Base-by-base conservation (phyloP, 1,284 basidiomycete species). In the Cutaneotrichosporon arboriforme region DNA sequence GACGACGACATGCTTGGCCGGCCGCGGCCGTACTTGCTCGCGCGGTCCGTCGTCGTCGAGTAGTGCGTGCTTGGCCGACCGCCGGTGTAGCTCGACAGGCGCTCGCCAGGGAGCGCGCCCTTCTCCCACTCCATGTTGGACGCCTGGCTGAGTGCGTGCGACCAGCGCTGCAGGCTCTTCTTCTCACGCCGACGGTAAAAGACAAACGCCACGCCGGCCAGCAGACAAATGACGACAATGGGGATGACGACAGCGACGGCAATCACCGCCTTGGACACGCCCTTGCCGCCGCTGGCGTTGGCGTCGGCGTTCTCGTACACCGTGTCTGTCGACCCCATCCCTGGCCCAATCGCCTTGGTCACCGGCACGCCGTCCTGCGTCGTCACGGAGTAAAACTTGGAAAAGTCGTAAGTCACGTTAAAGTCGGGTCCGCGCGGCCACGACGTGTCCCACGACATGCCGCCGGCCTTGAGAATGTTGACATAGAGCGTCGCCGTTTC, bases 191-290 rank as follows among this genome's bases (percentile, higher is more conserved):
- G 66, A 51, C 88, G 82, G 63, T 78, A 81, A 64, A 80, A 78
- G 63, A 77, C 88, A 45, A 72, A 59, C 0, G 77, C 74, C 20
- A 76, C 77, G 20, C 78, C 66, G 46, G 76, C 76, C 26, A 84
- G 58, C 37, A 72, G 73, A 44, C 78, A 77, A 57, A 83, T 64
- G 59, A 84, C 72, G 41, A 76, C 44, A 40, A 90, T 76, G 1
- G 87, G 84, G n/a, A 90, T 68, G 50, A 91, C 74, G 52, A 89
- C 80, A 10, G 85, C 89, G 1, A 85, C 90, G 2, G 88, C 90
- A 35, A 84, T 80, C 51, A 81, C 83, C 21, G 88, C 90, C 58
- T 78, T 81, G 21, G 80, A 75, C 21, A 80, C 64, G 23, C 74
- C 77, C 47, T 77, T 72, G 41, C 77, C 54, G 3, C 51, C 42